These are phyloP conservation scores for Pseudonitzschia delicatissima DNA, from an alignment of 108 stramenopile species.

Conservation along the genomic window DNA sequence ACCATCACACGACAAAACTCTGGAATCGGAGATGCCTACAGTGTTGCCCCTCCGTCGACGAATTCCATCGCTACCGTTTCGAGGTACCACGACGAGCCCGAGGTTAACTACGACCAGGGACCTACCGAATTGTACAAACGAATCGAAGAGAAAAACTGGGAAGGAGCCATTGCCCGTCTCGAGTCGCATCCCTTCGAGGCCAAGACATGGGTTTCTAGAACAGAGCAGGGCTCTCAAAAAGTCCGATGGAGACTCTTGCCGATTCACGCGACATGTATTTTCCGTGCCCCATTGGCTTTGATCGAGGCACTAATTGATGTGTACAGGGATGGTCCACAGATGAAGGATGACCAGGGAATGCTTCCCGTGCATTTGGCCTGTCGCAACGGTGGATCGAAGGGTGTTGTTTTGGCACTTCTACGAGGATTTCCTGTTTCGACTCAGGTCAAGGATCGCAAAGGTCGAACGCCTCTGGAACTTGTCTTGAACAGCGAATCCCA, in stretches of 20 bases:
- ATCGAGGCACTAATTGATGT: conserved; percentile 71
- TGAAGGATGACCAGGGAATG: conserved; percentile 90
- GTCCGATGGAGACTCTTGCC: conserved; percentile 64
- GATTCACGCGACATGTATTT: conserved; percentile 48
- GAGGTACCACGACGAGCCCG: conserved; percentile 48
- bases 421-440: conserved; percentile 65
- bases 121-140: conserved; percentile 74
- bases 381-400: conserved; percentile 83
- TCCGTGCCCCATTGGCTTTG: conserved; percentile 69
- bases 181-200: conserved; percentile 66
- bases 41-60: conserved; percentile 24
- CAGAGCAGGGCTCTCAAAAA: conserved; percentile 45
- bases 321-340: conserved; percentile 70
- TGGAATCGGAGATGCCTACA: conserved; percentile 44
- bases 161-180: conserved; percentile 62
- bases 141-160: conserved; percentile 85
- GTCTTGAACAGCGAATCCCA: conserved; percentile 67
- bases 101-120: conserved; percentile 78
- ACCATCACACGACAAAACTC: conserved; percentile 32
- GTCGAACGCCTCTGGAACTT: conserved; percentile 64
- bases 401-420: conserved; percentile 71
- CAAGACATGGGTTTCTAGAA: conserved; percentile 77
- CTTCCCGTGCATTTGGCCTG: conserved; percentile 85
- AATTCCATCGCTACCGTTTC: conserved; percentile 14
- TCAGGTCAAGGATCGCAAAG: conserved; percentile 75